These are phyloP conservation scores for Thelephora ganbajun DNA, from an alignment of 768 basidiomycete genomes.

Conservation along the genomic window DNA sequence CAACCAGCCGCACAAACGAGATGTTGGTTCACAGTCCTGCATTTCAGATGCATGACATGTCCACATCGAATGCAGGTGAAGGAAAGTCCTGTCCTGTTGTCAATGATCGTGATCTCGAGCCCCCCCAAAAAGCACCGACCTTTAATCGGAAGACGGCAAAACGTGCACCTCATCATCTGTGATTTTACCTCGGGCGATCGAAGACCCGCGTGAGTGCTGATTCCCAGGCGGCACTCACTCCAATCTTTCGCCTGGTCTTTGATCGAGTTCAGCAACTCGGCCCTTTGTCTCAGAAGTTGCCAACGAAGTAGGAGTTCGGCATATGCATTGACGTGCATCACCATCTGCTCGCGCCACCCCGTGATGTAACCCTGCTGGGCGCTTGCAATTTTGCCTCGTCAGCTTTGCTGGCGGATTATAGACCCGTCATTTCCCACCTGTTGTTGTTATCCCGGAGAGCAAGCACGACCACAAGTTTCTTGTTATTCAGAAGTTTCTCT, in stretches of 20 bases:
- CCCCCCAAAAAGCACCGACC: conserved; percentile 24
- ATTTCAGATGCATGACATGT: conserved; percentile 13
- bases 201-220: conserved; percentile 10
- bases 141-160: conserved; percentile 67
- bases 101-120: not conserved
- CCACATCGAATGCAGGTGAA: conserved; percentile 13
- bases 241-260: conserved; percentile 16
- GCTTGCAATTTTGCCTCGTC: not conserved
- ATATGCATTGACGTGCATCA: conserved; percentile 51
- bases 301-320: conserved; percentile 66
- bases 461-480: conserved; percentile 24
- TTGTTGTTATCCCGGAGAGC: conserved; percentile 11
- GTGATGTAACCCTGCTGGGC: no score
- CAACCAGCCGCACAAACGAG: conserved; percentile 13
- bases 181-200: conserved; percentile 31
- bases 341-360: conserved; percentile 27
- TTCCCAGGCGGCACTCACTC: conserved; percentile 12
- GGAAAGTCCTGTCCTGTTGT: conserved; percentile 11
- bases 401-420: conserved; percentile 4
- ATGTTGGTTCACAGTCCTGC: conserved; percentile 11
- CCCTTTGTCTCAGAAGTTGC: conserved; percentile 54
- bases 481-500: conserved; percentile 16
- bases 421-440: conserved; percentile 8
- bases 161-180: conserved; percentile 41
- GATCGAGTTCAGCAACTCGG: conserved; percentile 61